Percentiles rank a stretch among this genome's conserved stretches.
phyloP scores from a whole-genome alignment of 129 eudicot species.

The Cynara cardunculus region DNA sequence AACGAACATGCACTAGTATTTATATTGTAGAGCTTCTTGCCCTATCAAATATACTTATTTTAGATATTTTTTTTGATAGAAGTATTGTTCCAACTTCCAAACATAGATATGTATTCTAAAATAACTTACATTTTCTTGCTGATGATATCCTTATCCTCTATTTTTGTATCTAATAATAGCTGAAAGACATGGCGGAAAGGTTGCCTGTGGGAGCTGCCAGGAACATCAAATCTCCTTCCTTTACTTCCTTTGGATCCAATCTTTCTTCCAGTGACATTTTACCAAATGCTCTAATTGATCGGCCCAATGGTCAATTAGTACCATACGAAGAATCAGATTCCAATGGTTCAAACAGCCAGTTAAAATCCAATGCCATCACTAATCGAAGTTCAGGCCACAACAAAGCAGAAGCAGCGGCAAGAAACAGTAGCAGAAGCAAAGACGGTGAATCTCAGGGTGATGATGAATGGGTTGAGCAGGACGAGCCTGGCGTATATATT shows the following conservation, averaged over 20 bases:
- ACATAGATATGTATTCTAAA: background rate
- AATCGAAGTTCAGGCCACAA: conserved; percentile 50
- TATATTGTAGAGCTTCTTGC: background rate
- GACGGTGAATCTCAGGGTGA: conserved; percentile 65
- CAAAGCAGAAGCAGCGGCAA: conserved; percentile 48
- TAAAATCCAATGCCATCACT: conserved; percentile 41
- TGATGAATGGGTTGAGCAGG: conserved; percentile 94
- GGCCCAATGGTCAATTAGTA: conserved; percentile 39
- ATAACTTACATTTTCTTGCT: background rate
- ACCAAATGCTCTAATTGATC: conserved; percentile 45
- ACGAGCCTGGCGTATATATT: conserved; percentile 94
- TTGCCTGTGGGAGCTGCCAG: conserved; percentile 86
- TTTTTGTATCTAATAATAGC: conserved; percentile 36
- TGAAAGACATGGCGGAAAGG: conserved; percentile 97
- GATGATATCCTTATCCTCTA: conserved; percentile 14
- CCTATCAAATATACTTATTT: background rate
- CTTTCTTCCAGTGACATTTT: conserved; percentile 38
- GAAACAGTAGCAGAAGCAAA: conserved; percentile 52
- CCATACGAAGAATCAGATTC: conserved; percentile 49
- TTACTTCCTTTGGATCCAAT: conserved; percentile 44
- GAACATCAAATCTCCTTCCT: conserved; percentile 59
- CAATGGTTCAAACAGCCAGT: conserved; percentile 45
- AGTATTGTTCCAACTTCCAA: background rate
- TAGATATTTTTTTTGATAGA: background rate
- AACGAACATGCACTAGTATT: too few relatives aligned